Base-by-base conservation (phyloP, 2,329 filamentous ascomycete species). In the Colletotrichum shisoi region DNA sequence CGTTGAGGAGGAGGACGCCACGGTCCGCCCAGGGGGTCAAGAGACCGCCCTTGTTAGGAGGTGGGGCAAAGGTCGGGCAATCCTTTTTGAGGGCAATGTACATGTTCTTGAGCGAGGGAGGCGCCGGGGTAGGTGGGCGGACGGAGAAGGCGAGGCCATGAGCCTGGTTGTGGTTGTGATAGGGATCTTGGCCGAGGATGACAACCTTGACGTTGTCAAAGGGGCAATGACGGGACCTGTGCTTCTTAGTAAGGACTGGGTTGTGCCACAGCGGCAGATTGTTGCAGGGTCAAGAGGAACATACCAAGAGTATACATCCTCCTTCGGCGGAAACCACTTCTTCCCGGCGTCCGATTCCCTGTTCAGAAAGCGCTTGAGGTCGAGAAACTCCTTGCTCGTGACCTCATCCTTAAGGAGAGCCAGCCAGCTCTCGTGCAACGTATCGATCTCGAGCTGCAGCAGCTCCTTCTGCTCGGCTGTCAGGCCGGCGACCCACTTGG, bases 131-230 rank as follows among this genome's bases (percentile, higher is more conserved):
- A 0, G 95, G 95, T 3, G 94, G 90, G 11, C 92, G 91, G 62
- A 98, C 94, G 54, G 93, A 97, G 84, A 99, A 99, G 76, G 92
- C 94, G 67, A 99, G 89, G 49, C 95, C 95, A 78, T 98, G 95
- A 57, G 95, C 95, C 83, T 99, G 95, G 78, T 96, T 96, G 77
- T 88, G 78, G 77, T 96, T 96, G 82, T 99, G 95, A 79, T 99
- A 99, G 3, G 95, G 95, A 77, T 99, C 95, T 81, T 99, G 95
- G 71, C 95, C 95, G 62, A 98, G 79, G 74, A 99, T 93, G 68
- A 99, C 94, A 64, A 91, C 91, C 78, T 96, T 97, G 77, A 98
- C 94, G 15, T 85, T 90, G 80, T 90, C 82, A 72, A 99, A 89
- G 8, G 95, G 94, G 0, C 94, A 97, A 77, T 96, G 91, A 31